Evolutionary conservation across 1,284 basidiomycete species (phyloP).

Genomic region (Moniliophthora roreri): DNA sequence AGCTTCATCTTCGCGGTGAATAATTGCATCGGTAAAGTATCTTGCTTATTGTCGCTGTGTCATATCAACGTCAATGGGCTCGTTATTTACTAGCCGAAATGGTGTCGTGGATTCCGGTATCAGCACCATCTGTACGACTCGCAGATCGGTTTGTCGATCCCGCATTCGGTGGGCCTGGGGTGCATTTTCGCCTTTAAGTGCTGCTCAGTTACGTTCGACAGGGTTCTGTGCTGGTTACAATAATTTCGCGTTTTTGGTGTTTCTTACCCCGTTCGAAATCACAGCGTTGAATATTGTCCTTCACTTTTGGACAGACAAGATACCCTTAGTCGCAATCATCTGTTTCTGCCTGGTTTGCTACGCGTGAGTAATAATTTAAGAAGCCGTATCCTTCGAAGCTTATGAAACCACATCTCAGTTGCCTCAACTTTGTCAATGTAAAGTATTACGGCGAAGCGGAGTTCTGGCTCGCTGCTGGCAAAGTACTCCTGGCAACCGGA

Average conservation of each 20-base stretch:
- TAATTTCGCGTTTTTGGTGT: conserved; percentile 43
- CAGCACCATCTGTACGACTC: conserved; percentile 47
- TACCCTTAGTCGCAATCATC: conserved; percentile 41
- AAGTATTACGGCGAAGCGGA: conserved; percentile 50
- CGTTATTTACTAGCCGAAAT: conserved; percentile 38
- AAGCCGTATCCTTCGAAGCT: background rate
- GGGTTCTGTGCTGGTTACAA: conserved; percentile 44
- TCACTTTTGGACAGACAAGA: conserved; percentile 48
- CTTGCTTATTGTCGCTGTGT: conserved; percentile 10
- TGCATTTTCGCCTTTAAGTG: too few relatives aligned
- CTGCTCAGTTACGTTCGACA: too few relatives aligned
- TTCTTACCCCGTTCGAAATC: conserved; percentile 44
- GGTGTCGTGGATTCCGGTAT: conserved; percentile 51
- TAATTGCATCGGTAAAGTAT: conserved; percentile 45
- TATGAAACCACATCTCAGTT: conserved; percentile 21
- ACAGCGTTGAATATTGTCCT: conserved; percentile 45
- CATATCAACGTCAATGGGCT: background rate
- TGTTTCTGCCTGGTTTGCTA: conserved; percentile 37
- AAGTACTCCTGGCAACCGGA: conserved; percentile 56
- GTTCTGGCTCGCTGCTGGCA: conserved; percentile 52
- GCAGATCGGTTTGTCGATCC: conserved; percentile 49
- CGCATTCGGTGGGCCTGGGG: conserved; percentile 32
- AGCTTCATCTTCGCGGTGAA: conserved; percentile 45
- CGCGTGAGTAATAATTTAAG: conserved; percentile 28
- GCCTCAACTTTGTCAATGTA: conserved; percentile 44